These are phyloP conservation scores for Magnaporthiopsis incrustans DNA, from an alignment of 2,329 filamentous ascomycete genomes.

Conservation along the genomic window DNA sequence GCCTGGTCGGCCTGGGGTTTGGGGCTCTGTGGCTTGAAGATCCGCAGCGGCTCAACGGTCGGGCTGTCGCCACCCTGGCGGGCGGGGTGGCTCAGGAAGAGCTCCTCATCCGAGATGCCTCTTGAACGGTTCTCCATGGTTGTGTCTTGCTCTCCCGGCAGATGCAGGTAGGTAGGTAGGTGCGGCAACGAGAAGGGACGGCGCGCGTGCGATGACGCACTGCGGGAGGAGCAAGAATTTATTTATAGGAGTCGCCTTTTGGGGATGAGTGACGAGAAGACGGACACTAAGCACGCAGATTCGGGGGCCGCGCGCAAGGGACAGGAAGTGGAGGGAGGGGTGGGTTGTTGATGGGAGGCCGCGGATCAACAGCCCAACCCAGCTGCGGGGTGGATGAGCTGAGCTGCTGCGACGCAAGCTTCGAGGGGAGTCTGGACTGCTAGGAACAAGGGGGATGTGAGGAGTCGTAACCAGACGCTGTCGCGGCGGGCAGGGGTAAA, in stretches of 20 bases:
- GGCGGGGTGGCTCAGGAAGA: slow-evolving; percentile 59
- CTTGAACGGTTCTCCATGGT: slow-evolving; percentile 45
- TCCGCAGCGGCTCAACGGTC: slow-evolving; percentile 74
- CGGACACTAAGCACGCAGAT: neutral
- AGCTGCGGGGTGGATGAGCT: too few species aligned
- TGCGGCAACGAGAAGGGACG: neutral
- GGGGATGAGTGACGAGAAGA: neutral
- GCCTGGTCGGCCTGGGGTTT: slow-evolving; percentile 34
- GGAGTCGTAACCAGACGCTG: neutral
- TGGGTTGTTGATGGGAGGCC: neutral
- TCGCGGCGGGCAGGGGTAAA: neutral
- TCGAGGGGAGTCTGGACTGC: too few species aligned
- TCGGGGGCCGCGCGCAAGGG: neutral
- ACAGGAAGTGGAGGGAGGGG: neutral
- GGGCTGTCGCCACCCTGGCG: slow-evolving; percentile 58
- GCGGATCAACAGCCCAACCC: neutral
- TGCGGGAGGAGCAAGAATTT: slow-evolving; percentile 2
- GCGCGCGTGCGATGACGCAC: slow-evolving; percentile 8
- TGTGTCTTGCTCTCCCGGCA: slow-evolving; percentile 4
- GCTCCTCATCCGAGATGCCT: slow-evolving; percentile 69
- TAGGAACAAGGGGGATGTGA: neutral
- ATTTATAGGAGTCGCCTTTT: neutral
- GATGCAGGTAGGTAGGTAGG: slow-evolving; percentile 12
- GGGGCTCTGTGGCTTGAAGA: slow-evolving; percentile 69
- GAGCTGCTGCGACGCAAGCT: too few species aligned